Evolutionary conservation across 176 grass and related monocot species (phyloP), one percentile per base, ranked within the genome.

Genomic region (Bonia amplexicaulis): DNA sequence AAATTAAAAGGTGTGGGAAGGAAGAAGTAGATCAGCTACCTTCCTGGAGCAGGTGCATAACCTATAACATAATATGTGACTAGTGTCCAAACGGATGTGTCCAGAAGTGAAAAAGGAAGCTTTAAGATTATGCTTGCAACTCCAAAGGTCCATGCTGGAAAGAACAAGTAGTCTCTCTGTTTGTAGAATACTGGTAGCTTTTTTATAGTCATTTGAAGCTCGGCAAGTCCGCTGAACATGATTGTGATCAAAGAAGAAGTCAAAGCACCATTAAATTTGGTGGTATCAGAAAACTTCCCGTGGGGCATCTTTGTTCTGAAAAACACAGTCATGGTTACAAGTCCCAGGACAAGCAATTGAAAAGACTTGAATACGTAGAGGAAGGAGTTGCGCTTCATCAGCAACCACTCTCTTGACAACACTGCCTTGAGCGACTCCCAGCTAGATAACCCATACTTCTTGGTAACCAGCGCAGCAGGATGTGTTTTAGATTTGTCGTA

Each of bases 181-280:
- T 90, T 94, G 54, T 94, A 94, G 85, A 94, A 94, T 64, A 92
- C 85, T 20, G 92, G 90, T 11, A 94, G 71, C 17, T 83, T 92
- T 20, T 67, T 41, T 41, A 94, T 80, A 12, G 92, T 94, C 87
- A 94, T 75, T 6, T 74, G 61, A 44, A 94, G 52, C 73, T 94
- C 92, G 9, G 62, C 73, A 85, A 94, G 83, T 76, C 92, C 92
- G 42, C 72, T 90, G 53, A 94, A 92, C 90, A 92, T 86, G 73
- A 92, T 76, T 25, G 77, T 92, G 40, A 87, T 82, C 67, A 92
- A 74, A 69, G 87, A 83, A 64, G 78, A 85, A 57, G 89, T 88
- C 51, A 94, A 64, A 53, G 64, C 82, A 14, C 93, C 93, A 29
- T 15, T 83, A 80, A 83, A 94, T 80, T 90, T 92, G 45, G 7